A percentile compares a stretch with the other conserved stretches of the same genome.
Evolutionary conservation across 2,329 filamentous ascomycete genomes (phyloP).

Genomic region (Xenosphaeropsis pyriputrescens): DNA sequence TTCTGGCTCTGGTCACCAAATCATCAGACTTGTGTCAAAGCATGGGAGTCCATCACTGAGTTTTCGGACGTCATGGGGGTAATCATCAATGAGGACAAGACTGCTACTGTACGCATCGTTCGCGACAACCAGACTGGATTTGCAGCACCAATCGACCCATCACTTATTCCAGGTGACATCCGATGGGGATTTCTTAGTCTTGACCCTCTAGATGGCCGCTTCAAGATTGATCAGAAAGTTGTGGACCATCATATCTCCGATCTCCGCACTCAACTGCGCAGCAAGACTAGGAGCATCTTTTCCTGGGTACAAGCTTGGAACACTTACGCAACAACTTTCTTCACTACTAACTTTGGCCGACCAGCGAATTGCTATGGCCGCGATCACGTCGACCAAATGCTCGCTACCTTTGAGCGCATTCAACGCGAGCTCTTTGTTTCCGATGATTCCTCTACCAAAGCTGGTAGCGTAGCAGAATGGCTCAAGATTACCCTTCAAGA

Average conservation of each 20-base stretch:
- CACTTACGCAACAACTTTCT: conserved; percentile 39
- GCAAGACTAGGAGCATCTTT: conserved; percentile 34
- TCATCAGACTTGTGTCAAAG: conserved; percentile 33
- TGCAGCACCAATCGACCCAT: conserved; percentile 6
- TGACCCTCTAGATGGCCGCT: conserved; percentile 29
- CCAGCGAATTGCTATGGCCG: conserved; percentile 38
- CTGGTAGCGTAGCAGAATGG: conserved; percentile 26
- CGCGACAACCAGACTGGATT: conserved; percentile 4
- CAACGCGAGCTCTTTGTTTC: conserved; percentile 32
- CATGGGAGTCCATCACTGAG: conserved; percentile 40
- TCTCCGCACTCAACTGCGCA: conserved; percentile 34
- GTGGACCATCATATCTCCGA: conserved; percentile 42
- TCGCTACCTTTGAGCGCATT: conserved; percentile 34
- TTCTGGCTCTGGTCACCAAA: conserved; percentile 50
- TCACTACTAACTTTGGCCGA: conserved; percentile 40
- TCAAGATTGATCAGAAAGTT: conserved; percentile 37
- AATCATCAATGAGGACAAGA: conserved; percentile 41
- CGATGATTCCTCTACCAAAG: background rate
- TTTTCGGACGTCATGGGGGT: conserved; percentile 42
- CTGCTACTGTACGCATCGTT: conserved; percentile 30
- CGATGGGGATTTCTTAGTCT: conserved; percentile 44
- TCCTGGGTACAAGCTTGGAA: conserved; percentile 47
- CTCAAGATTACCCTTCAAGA: conserved; percentile 31
- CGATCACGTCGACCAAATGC: conserved; percentile 37
- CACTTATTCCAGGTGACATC: conserved; percentile 35